Percentiles rank a stretch among this genome's conserved stretches.
Evolutionary conservation across 805 yeast species (phyloP).

Genomic region (Wickerhamiella sorbophila): DNA sequence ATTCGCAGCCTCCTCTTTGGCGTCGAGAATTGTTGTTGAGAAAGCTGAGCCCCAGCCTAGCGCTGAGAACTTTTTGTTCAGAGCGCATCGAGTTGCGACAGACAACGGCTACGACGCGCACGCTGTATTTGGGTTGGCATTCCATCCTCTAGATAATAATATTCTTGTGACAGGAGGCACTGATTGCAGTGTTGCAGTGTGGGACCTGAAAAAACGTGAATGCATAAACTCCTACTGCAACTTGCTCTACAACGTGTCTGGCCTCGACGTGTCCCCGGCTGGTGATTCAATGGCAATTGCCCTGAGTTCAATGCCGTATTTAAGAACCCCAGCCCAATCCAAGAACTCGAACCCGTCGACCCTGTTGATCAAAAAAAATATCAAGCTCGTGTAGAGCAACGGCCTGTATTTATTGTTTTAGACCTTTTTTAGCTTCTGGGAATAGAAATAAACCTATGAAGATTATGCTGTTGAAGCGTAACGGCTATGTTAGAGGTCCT

Average conservation of each 20-base stretch:
- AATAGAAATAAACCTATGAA: background rate
- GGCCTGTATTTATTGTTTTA: no score
- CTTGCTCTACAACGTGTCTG: background rate
- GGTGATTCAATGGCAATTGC: background rate
- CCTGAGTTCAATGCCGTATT: background rate
- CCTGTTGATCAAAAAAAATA: background rate
- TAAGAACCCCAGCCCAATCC: background rate
- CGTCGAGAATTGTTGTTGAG: background rate
- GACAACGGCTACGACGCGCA: background rate
- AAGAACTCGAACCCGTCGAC: background rate
- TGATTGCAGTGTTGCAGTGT: background rate
- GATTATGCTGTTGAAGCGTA: background rate
- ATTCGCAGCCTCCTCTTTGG: background rate
- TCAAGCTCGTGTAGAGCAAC: no score
- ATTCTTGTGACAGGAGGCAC: background rate
- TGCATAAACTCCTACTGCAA: background rate
- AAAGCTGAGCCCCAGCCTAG: background rate
- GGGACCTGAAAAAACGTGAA: background rate
- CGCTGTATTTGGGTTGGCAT: background rate
- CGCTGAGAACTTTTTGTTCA: background rate
- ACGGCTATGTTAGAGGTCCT: constrained; percentile 11
- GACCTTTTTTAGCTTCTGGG: no score
- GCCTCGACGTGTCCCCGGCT: background rate
- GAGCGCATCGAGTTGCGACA: background rate
- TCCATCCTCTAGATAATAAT: background rate